phyloP scores from a whole-genome alignment of 805 yeast genomes.

The Candida ulmi region DNA sequence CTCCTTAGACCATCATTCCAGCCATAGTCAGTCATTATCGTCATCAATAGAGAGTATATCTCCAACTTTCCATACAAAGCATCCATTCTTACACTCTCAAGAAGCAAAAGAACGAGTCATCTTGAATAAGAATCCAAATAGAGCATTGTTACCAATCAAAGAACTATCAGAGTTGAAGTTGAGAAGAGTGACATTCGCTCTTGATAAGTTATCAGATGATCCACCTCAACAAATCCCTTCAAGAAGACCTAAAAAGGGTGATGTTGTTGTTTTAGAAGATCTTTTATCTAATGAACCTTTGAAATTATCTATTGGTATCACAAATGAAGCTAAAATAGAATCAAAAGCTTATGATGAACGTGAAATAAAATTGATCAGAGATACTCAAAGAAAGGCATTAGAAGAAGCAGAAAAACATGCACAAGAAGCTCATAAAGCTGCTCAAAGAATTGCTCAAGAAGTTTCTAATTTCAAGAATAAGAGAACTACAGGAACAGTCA shows the following conservation, averaged over 20 bases:
- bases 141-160: constrained; percentile 28
- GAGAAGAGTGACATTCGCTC: constrained; percentile 70
- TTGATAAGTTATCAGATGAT: constrained; percentile 65
- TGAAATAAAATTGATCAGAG: constrained; percentile 52
- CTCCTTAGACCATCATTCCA: neutral
- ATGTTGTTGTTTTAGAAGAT: constrained; percentile 69
- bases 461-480: constrained; percentile 40
- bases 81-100: neutral
- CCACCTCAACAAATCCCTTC: constrained; percentile 96
- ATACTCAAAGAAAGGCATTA: constrained; percentile 46
- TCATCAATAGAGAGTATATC: constrained; percentile 12
- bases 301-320: constrained; percentile 62
- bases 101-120: constrained; percentile 27
- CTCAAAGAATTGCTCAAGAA: constrained; percentile 64
- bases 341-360: constrained; percentile 22
- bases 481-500: constrained; percentile 2
- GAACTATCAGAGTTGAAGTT: constrained; percentile 29
- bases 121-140: constrained; percentile 40
- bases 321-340: constrained; percentile 34
- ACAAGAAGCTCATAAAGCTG: constrained; percentile 69
- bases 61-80: constrained; percentile 3
- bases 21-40: constrained; percentile 1
- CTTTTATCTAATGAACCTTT: constrained; percentile 51
- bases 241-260: constrained; percentile 73
- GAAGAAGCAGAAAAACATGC: constrained; percentile 68